Conservation (phyloP, 441 rosid genomes). For the Pelargonium australe region DNA sequence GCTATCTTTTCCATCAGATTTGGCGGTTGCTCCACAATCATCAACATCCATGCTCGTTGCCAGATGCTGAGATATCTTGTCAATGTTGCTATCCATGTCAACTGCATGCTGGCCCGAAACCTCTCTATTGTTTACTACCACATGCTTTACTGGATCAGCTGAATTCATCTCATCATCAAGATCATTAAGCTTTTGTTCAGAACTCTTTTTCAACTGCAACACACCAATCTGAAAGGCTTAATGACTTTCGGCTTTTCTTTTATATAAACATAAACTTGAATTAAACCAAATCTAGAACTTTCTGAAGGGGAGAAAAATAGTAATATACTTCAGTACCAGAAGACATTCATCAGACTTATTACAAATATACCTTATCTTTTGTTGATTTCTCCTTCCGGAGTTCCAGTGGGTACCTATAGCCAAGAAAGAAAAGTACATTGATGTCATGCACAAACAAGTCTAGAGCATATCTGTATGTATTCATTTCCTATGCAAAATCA, state of each 20-base stretch:
- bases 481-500: neutral
- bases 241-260: neutral
- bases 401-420: conserved; percentile 84
- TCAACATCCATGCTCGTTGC: conserved; percentile 32
- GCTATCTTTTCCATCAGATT: conserved; percentile 36
- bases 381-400: conserved; percentile 84
- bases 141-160: conserved; percentile 35
- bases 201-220: conserved; percentile 57
- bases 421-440: conserved; percentile 18
- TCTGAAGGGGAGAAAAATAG: conserved; percentile 9
- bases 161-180: conserved; percentile 32
- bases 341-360: conserved; percentile 3
- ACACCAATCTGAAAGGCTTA: conserved; percentile 9
- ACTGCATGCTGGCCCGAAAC: conserved; percentile 31
- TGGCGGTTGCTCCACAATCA: conserved; percentile 28
- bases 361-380: conserved; percentile 63
- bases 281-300: neutral
- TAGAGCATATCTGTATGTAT: neutral
- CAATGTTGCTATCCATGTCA: conserved; percentile 42
- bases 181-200: conserved; percentile 36
- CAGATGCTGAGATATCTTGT: conserved; percentile 47
- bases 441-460: conserved; percentile 3
- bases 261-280: neutral
- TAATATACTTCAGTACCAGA: neutral
- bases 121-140: conserved; percentile 30